phyloP scores from a whole-genome alignment of 1,284 basidiomycete genomes.

The Austroboletus novae-zelandiae region DNA sequence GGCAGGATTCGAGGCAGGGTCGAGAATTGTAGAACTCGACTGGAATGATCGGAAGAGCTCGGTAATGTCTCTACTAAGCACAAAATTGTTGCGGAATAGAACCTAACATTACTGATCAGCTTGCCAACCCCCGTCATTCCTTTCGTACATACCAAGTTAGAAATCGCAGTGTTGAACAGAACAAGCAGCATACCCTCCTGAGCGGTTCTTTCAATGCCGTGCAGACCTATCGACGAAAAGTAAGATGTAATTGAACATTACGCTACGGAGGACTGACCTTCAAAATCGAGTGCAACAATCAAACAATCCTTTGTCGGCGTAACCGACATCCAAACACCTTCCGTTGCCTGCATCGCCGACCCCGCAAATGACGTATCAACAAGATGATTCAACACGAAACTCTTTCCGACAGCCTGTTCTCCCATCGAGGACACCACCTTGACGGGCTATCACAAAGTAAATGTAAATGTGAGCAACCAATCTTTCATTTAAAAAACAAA shows the following conservation, averaged over 20 bases:
- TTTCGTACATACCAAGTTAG: conserved; percentile 41
- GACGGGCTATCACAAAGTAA: conserved; percentile 43
- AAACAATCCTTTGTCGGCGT: conserved; percentile 55
- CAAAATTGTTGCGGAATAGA: conserved; percentile 64
- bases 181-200: conserved; percentile 65
- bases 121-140: neutral
- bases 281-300: conserved; percentile 62
- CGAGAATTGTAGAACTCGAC: conserved; percentile 55
- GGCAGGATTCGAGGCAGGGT: conserved; percentile 54
- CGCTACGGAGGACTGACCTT: conserved; percentile 37
- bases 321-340: conserved; percentile 69
- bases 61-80: conserved; percentile 54
- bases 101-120: conserved; percentile 37
- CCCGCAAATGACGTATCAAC: conserved; percentile 65
- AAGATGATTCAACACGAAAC: conserved; percentile 59
- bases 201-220: conserved; percentile 59
- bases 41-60: conserved; percentile 66
- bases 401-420: conserved; percentile 66
- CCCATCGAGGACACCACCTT: conserved; percentile 67
- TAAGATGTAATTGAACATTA: neutral
- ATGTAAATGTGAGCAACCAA: too few relatives aligned
- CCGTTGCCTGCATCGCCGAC: conserved; percentile 63
- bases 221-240: conserved; percentile 44
- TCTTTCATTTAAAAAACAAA: neutral
- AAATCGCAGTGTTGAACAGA: conserved; percentile 63